phyloP scores from a whole-genome alignment of 257 asterid genomes.

The Pogostemon cablin region DNA sequence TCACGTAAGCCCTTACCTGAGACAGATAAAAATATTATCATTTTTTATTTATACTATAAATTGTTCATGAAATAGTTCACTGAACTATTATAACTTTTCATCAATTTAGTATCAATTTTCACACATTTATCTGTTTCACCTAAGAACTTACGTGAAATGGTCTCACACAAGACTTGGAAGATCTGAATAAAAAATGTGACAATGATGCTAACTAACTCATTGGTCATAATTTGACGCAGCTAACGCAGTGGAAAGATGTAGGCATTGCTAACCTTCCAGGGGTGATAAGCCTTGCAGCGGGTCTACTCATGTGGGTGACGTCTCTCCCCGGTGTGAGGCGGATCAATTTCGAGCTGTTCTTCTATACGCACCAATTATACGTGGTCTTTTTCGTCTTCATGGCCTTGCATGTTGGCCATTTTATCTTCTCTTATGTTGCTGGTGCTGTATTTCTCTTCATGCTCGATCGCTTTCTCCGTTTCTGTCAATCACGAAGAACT shows the following conservation, averaged over 20 bases:
- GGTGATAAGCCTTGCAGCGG: conserved; percentile 67
- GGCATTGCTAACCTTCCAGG: conserved; percentile 72
- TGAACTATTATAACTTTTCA: no score
- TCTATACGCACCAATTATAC: conserved; percentile 75
- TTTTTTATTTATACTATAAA: no score
- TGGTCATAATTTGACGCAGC: conserved; percentile 43
- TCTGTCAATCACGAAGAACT: conserved; percentile 67
- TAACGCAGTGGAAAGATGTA: conserved; percentile 46
- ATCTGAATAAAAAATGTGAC: not conserved
- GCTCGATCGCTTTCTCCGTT: conserved; percentile 82
- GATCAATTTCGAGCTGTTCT: conserved; percentile 65
- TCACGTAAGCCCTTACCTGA: no score
- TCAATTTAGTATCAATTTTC: no score
- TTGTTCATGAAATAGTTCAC: no score
- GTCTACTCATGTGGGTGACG: conserved; percentile 78
- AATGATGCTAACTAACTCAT: not conserved
- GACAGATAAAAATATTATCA: no score
- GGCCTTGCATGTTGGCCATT: conserved; percentile 73
- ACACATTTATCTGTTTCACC: no score
- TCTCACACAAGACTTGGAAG: no score
- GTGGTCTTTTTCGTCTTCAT: conserved; percentile 62
- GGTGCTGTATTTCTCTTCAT: conserved; percentile 71
- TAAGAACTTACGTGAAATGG: no score
- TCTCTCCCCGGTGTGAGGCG: conserved; percentile 76
- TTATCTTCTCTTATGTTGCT: conserved; percentile 60